phyloP scores from a whole-genome alignment of 331 rosid species.

The Erythrophleum ivorense region DNA sequence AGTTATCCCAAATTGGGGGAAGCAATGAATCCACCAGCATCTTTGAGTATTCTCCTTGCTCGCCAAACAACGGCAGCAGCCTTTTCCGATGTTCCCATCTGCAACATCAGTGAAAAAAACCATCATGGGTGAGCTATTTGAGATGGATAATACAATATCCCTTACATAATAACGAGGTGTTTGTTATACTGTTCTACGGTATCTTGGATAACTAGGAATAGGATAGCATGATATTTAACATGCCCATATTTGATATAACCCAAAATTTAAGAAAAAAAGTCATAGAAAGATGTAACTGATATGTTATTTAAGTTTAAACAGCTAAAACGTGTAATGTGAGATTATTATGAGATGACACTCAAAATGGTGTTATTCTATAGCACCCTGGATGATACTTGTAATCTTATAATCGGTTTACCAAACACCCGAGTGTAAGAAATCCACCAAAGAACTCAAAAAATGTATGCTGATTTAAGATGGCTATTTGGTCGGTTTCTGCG shows the following conservation, averaged over 20 bases:
- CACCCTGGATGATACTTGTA: background rate
- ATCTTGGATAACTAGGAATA: background rate
- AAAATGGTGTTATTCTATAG: background rate
- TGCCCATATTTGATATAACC: background rate
- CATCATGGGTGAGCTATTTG: slow-evolving; percentile 3
- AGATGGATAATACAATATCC: slow-evolving; percentile 12
- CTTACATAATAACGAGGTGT: background rate
- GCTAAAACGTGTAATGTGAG: background rate
- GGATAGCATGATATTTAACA: background rate
- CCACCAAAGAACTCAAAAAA: slow-evolving; percentile 1
- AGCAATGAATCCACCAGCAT: slow-evolving; percentile 55
- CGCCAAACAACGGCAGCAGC: slow-evolving; percentile 76
- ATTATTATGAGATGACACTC: background rate
- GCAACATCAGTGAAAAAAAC: slow-evolving; percentile 39
- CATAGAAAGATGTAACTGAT: background rate
- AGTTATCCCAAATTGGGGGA: slow-evolving; percentile 43
- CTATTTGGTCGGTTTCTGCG: slow-evolving; percentile 2
- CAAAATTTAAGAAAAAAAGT: background rate
- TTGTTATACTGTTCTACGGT: background rate
- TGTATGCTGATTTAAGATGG: background rate
- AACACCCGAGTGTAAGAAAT: background rate
- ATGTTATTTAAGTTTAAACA: background rate
- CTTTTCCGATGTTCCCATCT: slow-evolving; percentile 88
- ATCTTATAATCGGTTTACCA: background rate
- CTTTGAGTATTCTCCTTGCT: slow-evolving; percentile 72